These are phyloP conservation scores for Kwoniella sp. DNA, from an alignment of 768 basidiomycete genomes.

Conservation along the genomic window DNA sequence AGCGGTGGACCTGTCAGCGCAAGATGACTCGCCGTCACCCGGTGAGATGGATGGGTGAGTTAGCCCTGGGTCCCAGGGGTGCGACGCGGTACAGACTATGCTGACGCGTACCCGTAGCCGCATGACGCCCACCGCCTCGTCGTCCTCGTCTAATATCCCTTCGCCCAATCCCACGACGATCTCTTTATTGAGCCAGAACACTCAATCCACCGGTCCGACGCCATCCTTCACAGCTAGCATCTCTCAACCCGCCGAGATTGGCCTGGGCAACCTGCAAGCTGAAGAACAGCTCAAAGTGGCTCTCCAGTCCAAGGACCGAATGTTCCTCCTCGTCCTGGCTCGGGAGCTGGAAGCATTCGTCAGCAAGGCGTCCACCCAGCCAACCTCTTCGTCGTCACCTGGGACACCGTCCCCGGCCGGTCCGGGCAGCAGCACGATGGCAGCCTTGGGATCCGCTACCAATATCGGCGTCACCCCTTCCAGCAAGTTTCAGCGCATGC, in stretches of 20 bases:
- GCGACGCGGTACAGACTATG: no score
- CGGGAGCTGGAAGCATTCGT: conserved; percentile 40
- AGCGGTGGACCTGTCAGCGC: no score
- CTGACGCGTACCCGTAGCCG: not conserved
- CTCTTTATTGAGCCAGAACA: conserved; percentile 1
- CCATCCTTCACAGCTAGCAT: conserved; percentile 1
- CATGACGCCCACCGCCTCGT: conserved; percentile 10
- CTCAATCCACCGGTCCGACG: conserved; percentile 4
- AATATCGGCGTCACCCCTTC: conserved; percentile 9
- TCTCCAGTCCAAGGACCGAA: conserved; percentile 32
- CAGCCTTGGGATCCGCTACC: conserved; percentile 11
- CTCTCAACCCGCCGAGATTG: conserved; percentile 24
- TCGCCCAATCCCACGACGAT: conserved; percentile 16
- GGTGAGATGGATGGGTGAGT: conserved; percentile 8
- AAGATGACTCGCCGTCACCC: no score
- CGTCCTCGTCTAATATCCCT: conserved; percentile 1
- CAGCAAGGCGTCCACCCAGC: not conserved
- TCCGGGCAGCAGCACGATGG: conserved; percentile 1
- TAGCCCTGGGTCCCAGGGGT: no score
- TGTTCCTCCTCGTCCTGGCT: conserved; percentile 35
- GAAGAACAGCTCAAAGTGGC: conserved; percentile 38
- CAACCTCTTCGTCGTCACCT: not conserved
- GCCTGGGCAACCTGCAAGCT: conserved; percentile 22
- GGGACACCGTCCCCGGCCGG: not conserved
- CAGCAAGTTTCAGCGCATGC: conserved; percentile 43